Evolutionary conservation across 2,329 filamentous ascomycete genomes (phyloP), one percentile per base, ranked within the genome.

Genomic region (Ophiostoma quercus): DNA sequence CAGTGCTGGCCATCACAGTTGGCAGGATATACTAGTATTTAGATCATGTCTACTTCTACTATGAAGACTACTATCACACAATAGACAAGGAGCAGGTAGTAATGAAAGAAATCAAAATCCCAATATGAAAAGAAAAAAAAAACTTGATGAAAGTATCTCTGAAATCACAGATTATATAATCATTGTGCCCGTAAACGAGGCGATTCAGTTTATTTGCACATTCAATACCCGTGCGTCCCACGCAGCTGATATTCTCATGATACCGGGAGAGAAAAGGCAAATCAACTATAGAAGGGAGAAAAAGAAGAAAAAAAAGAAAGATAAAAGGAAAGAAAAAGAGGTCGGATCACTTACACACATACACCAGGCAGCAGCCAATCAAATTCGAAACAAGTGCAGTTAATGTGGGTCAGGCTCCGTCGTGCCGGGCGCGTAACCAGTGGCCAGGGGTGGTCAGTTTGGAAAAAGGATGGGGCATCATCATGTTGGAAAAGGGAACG

Each of bases 361-460:
- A n/a, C 16, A 8, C 14, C 19, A 3, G 32, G 9, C 25, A 12
- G 22, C 34, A 29, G 63, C 62, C 62, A 65, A 65, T 65, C 19
- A 22, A 22, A 66, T 9, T 29, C 39, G 32, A 19, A 47, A 47
- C 25, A 68, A 60, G 39, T 22, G 34, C 57, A 16, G 12, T 29
- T 39, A 62, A n/a, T 60, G 34, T 68, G 69, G 69, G 69, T 68
- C 69, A 47, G 57, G 63, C 39, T 63, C 71, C 68, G 68, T 67
- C 63, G 34, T 72, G 66, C 70, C 70, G 71, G 71, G 71, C 71
- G 71, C 70, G 62, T 72, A 72, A 72, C 34, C 39, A 67, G 63
- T 66, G 67, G 22, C 66, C 67, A 66, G 68, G 68, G 68, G 32
- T 72, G 69, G 68, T 67, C 54, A 57, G 57, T 32, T 66, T 57